Base-by-base conservation (phyloP, 1,284 basidiomycete genomes). In the Pyrrhoderma noxium region DNA sequence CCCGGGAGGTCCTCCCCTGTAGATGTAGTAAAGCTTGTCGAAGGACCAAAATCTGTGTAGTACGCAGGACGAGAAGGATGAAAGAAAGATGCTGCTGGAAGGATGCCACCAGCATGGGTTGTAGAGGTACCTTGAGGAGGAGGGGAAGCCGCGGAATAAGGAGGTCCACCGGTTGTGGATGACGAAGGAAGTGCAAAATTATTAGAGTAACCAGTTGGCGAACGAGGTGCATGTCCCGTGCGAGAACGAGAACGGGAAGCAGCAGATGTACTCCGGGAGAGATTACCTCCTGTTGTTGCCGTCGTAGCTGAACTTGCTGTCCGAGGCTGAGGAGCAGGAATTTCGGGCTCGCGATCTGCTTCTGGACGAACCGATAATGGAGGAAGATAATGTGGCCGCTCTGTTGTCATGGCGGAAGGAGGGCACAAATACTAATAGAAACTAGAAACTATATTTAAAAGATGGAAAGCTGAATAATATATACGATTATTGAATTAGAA, bases 11-110 rank as follows among this genome's bases (percentile, higher is more conserved):
- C 38, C 38, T 27, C 42, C 34, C 31, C 27, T 36, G 37, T 42
- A 19, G 38, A 21, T 27, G 62, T 9, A 60, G 57, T 49, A 70
- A 71, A 1, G 70, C 64, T 16, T 67, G 66, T 27, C 64, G 66
- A 27, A 70, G 65, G 47, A 61, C 55, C 16, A 62, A 59, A 31
- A 64, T 61, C 36, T 59, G 57, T 37, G 60, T 59, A 61, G 71
- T 71, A 71, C 25, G 63, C 66, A 0, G 81, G 85, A 47, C 79
- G 71, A 8, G 78, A 76, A 3, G 85, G 84, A 23, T 73, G 76
- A 61, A 88, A 89, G 67, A 89, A 87, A 4, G 81, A 80, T 8
- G 82, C 76, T 16, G 85, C 77, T 21, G 85, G 85, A 50, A 80
- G 77, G 18, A 88, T 82, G 23, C 85, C 86, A 40, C 80, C 77